Evolutionary conservation across 768 basidiomycete species (phyloP), one percentile per base, ranked within the genome.

Genomic region (Dioszegia aurantiaca): DNA sequence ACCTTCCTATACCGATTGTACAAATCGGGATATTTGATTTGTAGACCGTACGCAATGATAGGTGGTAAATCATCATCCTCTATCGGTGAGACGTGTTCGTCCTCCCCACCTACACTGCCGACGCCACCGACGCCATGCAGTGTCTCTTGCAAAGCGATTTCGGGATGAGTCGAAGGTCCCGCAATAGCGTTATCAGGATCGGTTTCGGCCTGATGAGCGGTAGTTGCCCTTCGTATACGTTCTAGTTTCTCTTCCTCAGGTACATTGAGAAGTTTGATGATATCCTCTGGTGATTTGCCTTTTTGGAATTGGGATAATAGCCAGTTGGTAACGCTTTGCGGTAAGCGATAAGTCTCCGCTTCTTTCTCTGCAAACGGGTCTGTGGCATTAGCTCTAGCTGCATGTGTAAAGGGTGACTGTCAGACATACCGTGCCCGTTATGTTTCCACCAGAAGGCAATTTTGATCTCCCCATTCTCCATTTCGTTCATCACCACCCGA

Each of bases 341-440:
- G 72, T 37, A 73, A 51, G 46, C 64, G 27, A 17, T 66, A 66
- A 40, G 55, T 53, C 19, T 69, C 60, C 14, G 37, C 33, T 40
- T 69, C 64, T 4, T 46, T 54, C 23, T 67, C 65, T 8, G 61
- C 58, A 49, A 69, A 72, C 0, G 68, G 68, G 43, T 72, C 70
- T 72, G 45, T 5, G 30, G 16, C 14, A 39, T 59, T 30, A 59
- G 61, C 42, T 27, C 24, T 6, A 6, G 11, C 3, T 24, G 6
- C 48, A 42, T 4, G 19, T 17, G 11, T 16, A 57, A 27, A 3
- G 14, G 12, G 39, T 24, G 14, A 61, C 69, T 65, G n/a, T n/a
- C n/a, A n/a, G n/a, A n/a, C n/a, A n/a, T 62, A 73, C 72, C 69
- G 62, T 73, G 72, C 6, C 72, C 69, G n/a, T 70, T 62, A 42